phyloP scores from a whole-genome alignment of 1,284 basidiomycete species.

The Rhodotorula sp. region DNA sequence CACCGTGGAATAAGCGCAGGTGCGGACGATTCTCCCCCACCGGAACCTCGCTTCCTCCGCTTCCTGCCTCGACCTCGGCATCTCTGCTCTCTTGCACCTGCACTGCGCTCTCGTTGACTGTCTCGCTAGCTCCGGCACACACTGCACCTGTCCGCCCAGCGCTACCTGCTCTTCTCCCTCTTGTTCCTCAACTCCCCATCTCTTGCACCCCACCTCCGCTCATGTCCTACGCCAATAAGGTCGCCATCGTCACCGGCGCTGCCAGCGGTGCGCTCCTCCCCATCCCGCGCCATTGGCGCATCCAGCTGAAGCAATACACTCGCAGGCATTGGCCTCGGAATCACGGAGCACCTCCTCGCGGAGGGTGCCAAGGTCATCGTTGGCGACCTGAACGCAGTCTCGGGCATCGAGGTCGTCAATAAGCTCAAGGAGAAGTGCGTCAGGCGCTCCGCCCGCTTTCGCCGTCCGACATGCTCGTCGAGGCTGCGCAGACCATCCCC shows the following conservation, averaged over 20 bases:
- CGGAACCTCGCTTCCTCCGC: no score
- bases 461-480: no score
- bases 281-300: no score
- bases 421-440: conserved; percentile 17
- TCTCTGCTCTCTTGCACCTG: background rate
- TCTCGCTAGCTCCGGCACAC: background rate
- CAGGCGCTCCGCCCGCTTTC: background rate
- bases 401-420: conserved; percentile 6
- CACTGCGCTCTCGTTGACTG: background rate
- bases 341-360: conserved; percentile 27
- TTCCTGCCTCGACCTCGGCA: no score
- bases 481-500: no score
- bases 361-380: conserved; percentile 36
- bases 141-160: background rate
- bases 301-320: background rate
- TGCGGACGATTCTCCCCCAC: no score
- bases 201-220: background rate
- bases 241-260: conserved; percentile 30
- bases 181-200: no score
- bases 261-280: conserved; percentile 6
- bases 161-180: background rate
- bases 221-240: conserved; percentile 17
- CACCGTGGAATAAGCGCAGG: no score
- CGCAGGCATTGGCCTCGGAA: conserved; percentile 40
- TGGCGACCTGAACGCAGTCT: conserved; percentile 24